Evolutionary conservation across 2,329 filamentous ascomycete species (phyloP).

Genomic region (Emmonsiellopsis sp.): DNA sequence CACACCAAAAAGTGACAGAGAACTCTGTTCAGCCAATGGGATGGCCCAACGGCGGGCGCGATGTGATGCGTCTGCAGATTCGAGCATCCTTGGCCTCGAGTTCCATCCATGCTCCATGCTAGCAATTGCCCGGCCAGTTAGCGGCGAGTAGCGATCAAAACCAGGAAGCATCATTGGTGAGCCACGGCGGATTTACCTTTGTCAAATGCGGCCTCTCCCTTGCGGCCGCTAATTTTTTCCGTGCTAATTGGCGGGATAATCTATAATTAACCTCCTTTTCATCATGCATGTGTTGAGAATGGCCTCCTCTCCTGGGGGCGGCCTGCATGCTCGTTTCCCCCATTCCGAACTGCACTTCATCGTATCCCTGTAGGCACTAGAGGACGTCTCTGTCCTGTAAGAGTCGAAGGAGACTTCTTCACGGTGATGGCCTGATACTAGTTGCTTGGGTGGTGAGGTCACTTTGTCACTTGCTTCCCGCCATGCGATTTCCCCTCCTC

Average conservation of each 20-base stretch:
- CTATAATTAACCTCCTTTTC: neutral
- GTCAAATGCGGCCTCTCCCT: neutral
- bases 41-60: neutral
- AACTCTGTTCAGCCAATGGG: neutral
- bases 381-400: neutral
- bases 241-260: neutral
- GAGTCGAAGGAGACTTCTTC: neutral
- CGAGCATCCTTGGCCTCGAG: neutral
- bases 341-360: neutral
- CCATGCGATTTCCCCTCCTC: neutral
- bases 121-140: neutral
- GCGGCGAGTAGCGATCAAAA: neutral
- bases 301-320: neutral
- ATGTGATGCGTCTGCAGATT: neutral
- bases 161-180: neutral
- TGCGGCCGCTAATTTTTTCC: neutral
- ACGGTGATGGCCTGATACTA: neutral
- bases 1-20: neutral
- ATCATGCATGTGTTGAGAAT: neutral
- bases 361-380: neutral
- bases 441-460: neutral
- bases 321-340: neutral
- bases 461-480: constrained; percentile 1
- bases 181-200: neutral
- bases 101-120: neutral